phyloP scores from a whole-genome alignment of 345 rosid species.

The Eucalyptus regnans region DNA sequence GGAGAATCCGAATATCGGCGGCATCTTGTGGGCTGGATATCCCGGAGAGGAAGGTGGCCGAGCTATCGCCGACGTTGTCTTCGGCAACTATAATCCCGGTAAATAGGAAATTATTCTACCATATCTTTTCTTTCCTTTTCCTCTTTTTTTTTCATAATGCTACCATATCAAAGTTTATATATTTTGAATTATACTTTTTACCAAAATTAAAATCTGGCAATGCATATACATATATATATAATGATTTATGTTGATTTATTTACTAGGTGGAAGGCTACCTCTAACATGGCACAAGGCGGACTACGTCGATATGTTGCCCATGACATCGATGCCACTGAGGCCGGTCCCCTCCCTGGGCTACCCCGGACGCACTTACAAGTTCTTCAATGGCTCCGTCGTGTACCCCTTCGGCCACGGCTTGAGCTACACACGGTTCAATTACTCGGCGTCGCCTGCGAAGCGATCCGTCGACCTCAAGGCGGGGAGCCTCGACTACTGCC shows the following conservation, averaged over 20 bases:
- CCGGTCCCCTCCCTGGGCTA: constrained; percentile 22
- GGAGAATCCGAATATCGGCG: constrained; percentile 7
- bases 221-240: not conserved
- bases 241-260: not conserved
- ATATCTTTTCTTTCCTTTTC: not conserved
- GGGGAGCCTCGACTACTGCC: constrained; percentile 10
- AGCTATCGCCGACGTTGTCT: constrained; percentile 58
- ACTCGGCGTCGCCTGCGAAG: not conserved
- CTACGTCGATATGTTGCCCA: constrained; percentile 20
- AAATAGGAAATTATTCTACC: not conserved
- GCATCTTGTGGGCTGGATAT: constrained; percentile 58
- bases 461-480: not conserved
- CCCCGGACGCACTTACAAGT: constrained; percentile 51
- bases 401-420: constrained; percentile 49
- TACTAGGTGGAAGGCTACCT: constrained; percentile 45
- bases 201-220: not conserved
- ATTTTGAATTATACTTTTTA: not conserved
- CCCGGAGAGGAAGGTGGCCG: constrained; percentile 68
- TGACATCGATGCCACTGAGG: constrained; percentile 48
- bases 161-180: not conserved
- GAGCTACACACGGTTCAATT: constrained; percentile 26
- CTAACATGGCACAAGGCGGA: constrained; percentile 33
- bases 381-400: constrained; percentile 36
- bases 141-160: not conserved
- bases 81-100: constrained; percentile 58